Base-by-base conservation (phyloP, 2,329 filamentous ascomycete species). In the Fusarium phyllophilum region DNA sequence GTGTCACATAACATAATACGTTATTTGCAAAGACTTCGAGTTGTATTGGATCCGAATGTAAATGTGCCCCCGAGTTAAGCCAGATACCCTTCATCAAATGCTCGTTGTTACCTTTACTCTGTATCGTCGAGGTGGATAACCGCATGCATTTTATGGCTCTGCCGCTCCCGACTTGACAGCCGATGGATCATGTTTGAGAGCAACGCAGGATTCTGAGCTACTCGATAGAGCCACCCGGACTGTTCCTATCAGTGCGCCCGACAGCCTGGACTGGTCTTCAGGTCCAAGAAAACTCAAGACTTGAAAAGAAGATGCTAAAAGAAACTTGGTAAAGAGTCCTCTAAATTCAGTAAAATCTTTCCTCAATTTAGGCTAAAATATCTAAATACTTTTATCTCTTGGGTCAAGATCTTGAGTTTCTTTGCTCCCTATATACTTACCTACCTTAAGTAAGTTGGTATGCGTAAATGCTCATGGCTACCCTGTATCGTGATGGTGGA, bases 381-480 rank as follows among this genome's bases (percentile, higher is more conserved):
- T n/a, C n/a, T 44, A 8, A 8, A 18, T 24, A 6, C 11, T 2
- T 6, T 44, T n/a, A 0, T 12, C 10, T 10, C 11, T 24, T 5
- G 12, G 42, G 42, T 17, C 42, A 44, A 24, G 42, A 31, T 31
- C 26, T 31, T 48, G 20, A n/a, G 20, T 22, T n/a, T 31, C 5
- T 14, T 26, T 44, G n/a, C 17, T 6, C 8, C 45, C 13, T 2
- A 14, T 48, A 39, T n/a, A n/a, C n/a, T n/a, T n/a, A n/a, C n/a
- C n/a, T n/a, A n/a, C n/a, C 38, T 1, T 8, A 26, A 26, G 26
- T 26, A 26, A 26, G 26, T 26, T 5, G 26, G 26, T 6, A 22
- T 17, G 8, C 13, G 46, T 24, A 52, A 24, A 36, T 20, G 13
- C n/a, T 36, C 1, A 26, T 22, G n/a, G 13, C 8, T 68, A 69